Conservation (phyloP, 202 grass and related monocot genomes). For the Schoenoplectus triqueter region DNA sequence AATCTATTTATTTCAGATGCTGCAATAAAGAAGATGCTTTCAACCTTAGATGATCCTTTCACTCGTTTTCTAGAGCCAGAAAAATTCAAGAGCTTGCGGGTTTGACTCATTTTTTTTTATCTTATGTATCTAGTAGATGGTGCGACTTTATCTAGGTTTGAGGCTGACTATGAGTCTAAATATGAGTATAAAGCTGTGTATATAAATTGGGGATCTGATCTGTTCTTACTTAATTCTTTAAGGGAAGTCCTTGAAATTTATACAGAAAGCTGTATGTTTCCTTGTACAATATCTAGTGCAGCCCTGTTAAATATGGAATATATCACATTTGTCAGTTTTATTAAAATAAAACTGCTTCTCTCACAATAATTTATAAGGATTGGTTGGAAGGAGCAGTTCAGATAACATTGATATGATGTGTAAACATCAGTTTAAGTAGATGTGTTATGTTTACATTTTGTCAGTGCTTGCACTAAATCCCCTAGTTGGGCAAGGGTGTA, state of each 20-base stretch:
- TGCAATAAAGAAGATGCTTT: conserved; percentile 96
- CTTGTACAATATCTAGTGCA: not conserved
- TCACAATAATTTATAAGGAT: not conserved
- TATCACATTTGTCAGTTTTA: not conserved
- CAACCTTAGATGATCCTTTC: conserved; percentile 84
- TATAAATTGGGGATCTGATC: no score
- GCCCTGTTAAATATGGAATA: not conserved
- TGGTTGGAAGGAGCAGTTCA: not conserved
- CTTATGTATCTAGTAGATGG: no score
- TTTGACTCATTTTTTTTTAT: conserved; percentile 42
- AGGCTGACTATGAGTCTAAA: no score
- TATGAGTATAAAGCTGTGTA: no score
- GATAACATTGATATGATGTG: not conserved
- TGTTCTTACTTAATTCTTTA: not conserved
- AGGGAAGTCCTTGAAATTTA: not conserved
- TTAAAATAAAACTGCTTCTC: not conserved
- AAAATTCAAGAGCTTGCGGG: conserved; percentile 97
- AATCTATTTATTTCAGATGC: conserved; percentile 59
- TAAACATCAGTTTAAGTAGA: not conserved
- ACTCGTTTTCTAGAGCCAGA: conserved; percentile 97
- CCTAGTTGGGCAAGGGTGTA: not conserved
- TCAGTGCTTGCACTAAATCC: not conserved
- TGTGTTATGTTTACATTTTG: conserved; percentile 9
- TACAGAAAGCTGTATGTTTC: not conserved
- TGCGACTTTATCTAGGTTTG: no score